A percentile compares a stretch with the other conserved stretches of the same genome.
These are phyloP conservation scores for Aspergillus ellipticus DNA, from an alignment of 495 filamentous ascomycete genomes.

Conservation along the genomic window DNA sequence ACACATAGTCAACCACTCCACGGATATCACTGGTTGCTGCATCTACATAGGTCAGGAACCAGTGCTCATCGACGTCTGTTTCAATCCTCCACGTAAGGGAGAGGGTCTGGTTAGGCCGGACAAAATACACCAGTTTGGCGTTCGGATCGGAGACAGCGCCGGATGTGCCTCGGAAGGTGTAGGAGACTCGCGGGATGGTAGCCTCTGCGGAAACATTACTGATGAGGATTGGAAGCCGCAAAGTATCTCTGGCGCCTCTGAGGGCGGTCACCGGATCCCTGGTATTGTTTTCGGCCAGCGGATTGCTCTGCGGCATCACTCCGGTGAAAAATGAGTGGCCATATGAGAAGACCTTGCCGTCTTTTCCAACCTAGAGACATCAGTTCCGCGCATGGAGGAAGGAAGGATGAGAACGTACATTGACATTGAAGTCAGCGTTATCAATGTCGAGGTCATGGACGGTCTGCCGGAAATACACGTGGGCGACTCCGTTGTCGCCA, in stretches of 20 bases:
- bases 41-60: slow-evolving; percentile 14
- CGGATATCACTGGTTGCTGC: slow-evolving; percentile 3
- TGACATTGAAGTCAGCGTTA: slow-evolving; percentile 55
- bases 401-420: slow-evolving; percentile 30
- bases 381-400: background rate
- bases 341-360: slow-evolving; percentile 13
- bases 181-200: background rate
- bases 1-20: slow-evolving; percentile 12
- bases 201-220: background rate
- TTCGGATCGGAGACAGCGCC: slow-evolving; percentile 12
- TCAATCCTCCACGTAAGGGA: slow-evolving; percentile 11
- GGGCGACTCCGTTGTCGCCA: slow-evolving; percentile 42
- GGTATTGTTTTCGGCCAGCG: background rate
- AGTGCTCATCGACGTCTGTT: slow-evolving; percentile 9
- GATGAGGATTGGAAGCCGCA: slow-evolving; percentile 1
- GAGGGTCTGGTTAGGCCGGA: slow-evolving; percentile 1
- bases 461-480: slow-evolving; percentile 53
- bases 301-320: background rate
- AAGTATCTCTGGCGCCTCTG: background rate
- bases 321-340: slow-evolving; percentile 13
- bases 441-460: slow-evolving; percentile 50
- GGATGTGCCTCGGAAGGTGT: slow-evolving; percentile 2
- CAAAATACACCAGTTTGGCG: slow-evolving; percentile 8
- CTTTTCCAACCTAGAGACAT: slow-evolving; percentile 8
- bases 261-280: slow-evolving; percentile 8